A percentile compares a stretch with the other conserved stretches of the same genome.
These are phyloP conservation scores for Astragalus membranaceus DNA, from an alignment of 306 rosid species.

Conservation along the genomic window DNA sequence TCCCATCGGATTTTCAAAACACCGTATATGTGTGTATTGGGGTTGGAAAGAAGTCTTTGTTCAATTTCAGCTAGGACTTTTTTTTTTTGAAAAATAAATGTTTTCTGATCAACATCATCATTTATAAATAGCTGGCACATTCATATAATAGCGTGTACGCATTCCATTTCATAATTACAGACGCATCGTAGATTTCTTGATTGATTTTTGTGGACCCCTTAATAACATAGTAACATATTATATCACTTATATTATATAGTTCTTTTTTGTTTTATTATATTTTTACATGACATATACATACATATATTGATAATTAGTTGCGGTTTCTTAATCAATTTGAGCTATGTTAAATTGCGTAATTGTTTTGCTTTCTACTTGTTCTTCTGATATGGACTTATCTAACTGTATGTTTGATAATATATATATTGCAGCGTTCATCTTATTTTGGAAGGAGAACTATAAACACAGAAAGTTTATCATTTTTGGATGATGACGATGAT, in stretches of 20 bases:
- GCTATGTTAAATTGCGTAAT: neutral
- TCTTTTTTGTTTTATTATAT: slow-evolving; percentile 5
- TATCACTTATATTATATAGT: neutral
- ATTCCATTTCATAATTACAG: slow-evolving; percentile 4
- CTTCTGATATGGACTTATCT: neutral
- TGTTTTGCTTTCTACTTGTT: slow-evolving; percentile 11
- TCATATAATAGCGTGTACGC: slow-evolving; percentile 7
- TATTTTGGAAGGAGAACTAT: slow-evolving; percentile 51
- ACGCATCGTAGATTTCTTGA: neutral
- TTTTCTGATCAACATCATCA: neutral
- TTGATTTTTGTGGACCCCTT: slow-evolving; percentile 21
- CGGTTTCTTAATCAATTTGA: neutral
- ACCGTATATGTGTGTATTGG: too few species aligned
- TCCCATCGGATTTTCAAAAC: too few species aligned
- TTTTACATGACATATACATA: neutral
- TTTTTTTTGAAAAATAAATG: neutral
- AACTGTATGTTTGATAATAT: slow-evolving; percentile 18
- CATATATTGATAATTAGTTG: neutral
- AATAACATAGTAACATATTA: neutral
- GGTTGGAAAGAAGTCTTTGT: neutral
- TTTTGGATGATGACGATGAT: slow-evolving; percentile 59
- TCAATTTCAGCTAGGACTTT: neutral
- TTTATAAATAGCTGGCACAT: neutral
- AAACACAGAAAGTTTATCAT: slow-evolving; percentile 47
- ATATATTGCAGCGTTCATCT: slow-evolving; percentile 58